phyloP scores from a whole-genome alignment of 225 moss, liverwort and hornwort genomes.

The Anthoceros angustus region DNA sequence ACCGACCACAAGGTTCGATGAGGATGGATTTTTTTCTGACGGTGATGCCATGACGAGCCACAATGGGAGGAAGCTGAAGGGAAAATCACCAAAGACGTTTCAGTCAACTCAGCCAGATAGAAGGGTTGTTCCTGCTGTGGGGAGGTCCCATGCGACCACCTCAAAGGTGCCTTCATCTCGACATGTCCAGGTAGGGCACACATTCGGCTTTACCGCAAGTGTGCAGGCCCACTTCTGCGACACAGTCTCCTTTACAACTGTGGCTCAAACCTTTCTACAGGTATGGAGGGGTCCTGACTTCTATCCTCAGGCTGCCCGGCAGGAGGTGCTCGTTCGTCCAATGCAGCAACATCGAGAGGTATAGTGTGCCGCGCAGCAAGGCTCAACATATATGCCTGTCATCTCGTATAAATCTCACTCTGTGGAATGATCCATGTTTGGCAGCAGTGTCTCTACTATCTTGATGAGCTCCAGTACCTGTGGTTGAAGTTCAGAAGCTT shows the following conservation, averaged over 20 bases:
- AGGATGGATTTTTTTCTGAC: neutral
- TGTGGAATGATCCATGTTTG: neutral
- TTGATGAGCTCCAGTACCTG: slow-evolving; percentile 2
- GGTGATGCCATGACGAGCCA: neutral
- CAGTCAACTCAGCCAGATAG: neutral
- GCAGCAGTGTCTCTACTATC: neutral
- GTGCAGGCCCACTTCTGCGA: neutral
- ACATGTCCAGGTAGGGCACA: too few species aligned
- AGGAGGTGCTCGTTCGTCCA: neutral
- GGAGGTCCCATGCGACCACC: neutral
- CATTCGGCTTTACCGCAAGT: too few species aligned
- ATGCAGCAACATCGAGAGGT: slow-evolving; percentile 1
- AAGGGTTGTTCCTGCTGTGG: neutral
- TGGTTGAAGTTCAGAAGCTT: neutral
- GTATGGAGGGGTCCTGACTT: neutral
- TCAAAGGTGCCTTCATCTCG: too few species aligned
- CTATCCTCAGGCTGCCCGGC: neutral
- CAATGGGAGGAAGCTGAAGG: neutral
- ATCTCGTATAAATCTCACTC: too few species aligned
- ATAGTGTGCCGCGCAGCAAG: too few species aligned
- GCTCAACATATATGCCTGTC: too few species aligned
- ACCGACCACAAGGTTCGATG: neutral
- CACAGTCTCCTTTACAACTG: neutral
- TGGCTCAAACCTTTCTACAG: neutral
- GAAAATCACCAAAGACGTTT: neutral